Conservation (phyloP, 2,329 filamentous ascomycete genomes). For the Sclerotinia minor region DNA sequence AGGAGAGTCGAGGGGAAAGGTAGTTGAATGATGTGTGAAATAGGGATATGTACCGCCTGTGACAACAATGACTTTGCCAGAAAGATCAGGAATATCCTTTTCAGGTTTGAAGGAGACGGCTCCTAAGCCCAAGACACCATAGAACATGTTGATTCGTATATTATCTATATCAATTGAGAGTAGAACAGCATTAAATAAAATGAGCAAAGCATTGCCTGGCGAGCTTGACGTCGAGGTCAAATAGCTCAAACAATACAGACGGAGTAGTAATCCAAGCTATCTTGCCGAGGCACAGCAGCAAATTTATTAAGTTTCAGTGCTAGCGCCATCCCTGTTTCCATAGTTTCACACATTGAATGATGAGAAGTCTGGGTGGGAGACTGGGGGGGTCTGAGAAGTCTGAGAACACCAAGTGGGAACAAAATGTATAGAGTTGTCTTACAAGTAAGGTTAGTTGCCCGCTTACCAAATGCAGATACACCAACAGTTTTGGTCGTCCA, state of each 20-base stretch:
- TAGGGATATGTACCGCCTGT: constrained; percentile 23
- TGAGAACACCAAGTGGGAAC: no score
- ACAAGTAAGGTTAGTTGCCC: no score
- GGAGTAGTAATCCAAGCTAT: constrained; percentile 8
- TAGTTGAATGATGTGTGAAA: background rate
- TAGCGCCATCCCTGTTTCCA: no score
- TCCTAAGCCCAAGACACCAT: constrained; percentile 9
- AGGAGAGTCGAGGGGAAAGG: no score
- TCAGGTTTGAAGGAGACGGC: constrained; percentile 24
- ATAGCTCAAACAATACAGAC: background rate
- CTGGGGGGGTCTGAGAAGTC: no score
- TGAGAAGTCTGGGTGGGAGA: no score
- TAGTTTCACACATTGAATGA: no score
- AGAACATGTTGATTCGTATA: constrained; percentile 11
- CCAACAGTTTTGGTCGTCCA: no score
- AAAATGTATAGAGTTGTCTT: no score
- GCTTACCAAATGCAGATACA: no score
- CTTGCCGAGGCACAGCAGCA: constrained; percentile 4
- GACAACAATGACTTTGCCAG: constrained; percentile 46
- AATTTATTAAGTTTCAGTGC: background rate
- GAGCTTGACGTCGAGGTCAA: background rate
- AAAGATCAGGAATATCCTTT: constrained; percentile 43
- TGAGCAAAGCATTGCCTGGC: background rate
- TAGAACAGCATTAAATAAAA: background rate
- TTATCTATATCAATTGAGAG: background rate